These are phyloP conservation scores for Boletus patriciae DNA, from an alignment of 768 basidiomycete species.

Conservation along the genomic window DNA sequence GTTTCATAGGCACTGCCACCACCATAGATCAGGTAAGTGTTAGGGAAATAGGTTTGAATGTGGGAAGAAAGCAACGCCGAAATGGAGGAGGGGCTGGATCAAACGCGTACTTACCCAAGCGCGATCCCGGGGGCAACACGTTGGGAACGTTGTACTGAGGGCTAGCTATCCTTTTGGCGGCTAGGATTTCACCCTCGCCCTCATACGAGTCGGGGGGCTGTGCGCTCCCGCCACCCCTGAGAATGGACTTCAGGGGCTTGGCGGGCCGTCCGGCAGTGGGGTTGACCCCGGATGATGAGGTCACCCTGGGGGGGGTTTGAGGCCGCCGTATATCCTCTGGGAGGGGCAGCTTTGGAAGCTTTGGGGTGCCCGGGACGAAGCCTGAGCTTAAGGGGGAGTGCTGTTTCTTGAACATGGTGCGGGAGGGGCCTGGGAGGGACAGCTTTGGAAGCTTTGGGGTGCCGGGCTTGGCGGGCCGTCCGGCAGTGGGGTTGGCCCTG, in stretches of 20 bases:
- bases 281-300: conserved; percentile 20
- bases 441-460: too few species aligned
- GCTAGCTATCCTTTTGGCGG: conserved; percentile 23
- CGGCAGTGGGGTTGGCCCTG: too few species aligned
- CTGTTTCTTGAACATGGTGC: conserved; percentile 28
- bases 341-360: conserved; percentile 16
- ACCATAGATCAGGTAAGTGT: conserved; percentile 31
- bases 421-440: too few species aligned
- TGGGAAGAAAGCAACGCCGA: not conserved
- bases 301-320: conserved; percentile 17
- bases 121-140: conserved; percentile 24
- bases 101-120: conserved; percentile 24
- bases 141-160: conserved; percentile 24
- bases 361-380: conserved; percentile 25
- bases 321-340: conserved; percentile 24
- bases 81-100: not conserved
- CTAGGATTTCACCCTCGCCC: conserved; percentile 29
- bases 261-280: conserved; percentile 24
- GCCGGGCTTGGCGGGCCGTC: too few species aligned
- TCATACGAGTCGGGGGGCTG: conserved; percentile 26
- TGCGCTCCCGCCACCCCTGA: conserved; percentile 27
- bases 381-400: conserved; percentile 14
- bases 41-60: not conserved
- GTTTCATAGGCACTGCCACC: conserved; percentile 39
- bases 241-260: conserved; percentile 30